phyloP scores from a whole-genome alignment of 139 green algal genomes.

The Monoraphidium neglectum region DNA sequence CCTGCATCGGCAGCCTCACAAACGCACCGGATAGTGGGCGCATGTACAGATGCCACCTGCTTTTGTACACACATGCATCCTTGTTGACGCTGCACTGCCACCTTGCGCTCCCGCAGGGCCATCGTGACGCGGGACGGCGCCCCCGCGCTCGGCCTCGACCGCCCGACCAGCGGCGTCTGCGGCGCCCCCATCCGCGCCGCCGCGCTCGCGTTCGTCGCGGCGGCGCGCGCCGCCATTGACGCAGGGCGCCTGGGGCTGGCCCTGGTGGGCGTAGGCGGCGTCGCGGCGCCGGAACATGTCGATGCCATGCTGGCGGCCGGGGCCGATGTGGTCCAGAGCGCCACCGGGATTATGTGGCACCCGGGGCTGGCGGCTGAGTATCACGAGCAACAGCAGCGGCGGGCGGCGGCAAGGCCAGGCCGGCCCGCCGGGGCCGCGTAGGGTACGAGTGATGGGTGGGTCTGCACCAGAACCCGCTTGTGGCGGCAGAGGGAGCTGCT shows the following conservation, averaged over 20 bases:
- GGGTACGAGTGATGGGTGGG: too few species aligned
- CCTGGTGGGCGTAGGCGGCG: slow-evolving; percentile 31
- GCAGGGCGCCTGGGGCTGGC: slow-evolving; percentile 7
- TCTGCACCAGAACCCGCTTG: too few species aligned
- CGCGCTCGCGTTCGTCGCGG: slow-evolving; percentile 24
- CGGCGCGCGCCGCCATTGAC: slow-evolving; percentile 24
- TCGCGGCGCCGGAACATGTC: slow-evolving; percentile 19
- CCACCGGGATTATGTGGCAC: slow-evolving; percentile 43
- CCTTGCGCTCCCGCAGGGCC: neutral
- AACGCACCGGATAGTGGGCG: too few species aligned
- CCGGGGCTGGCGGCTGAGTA: slow-evolving; percentile 31
- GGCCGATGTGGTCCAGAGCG: slow-evolving; percentile 32
- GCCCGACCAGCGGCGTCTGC: slow-evolving; percentile 35
- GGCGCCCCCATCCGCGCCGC: slow-evolving; percentile 31
- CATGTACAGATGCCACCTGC: neutral
- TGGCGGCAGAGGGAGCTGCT: too few species aligned
- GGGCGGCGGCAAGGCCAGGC: too few species aligned
- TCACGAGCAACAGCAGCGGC: too few species aligned
- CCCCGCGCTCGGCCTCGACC: slow-evolving; percentile 24
- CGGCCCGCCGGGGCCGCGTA: too few species aligned
- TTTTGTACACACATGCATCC: neutral
- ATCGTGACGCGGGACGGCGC: slow-evolving; percentile 5
- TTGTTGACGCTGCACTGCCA: neutral
- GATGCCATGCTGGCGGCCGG: slow-evolving; percentile 25
- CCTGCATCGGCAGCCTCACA: too few species aligned